A percentile compares a stretch with the other conserved stretches of the same genome.
Evolutionary conservation across 2,329 filamentous ascomycete species (phyloP).

Genomic region (Diaporthe caulivora): DNA sequence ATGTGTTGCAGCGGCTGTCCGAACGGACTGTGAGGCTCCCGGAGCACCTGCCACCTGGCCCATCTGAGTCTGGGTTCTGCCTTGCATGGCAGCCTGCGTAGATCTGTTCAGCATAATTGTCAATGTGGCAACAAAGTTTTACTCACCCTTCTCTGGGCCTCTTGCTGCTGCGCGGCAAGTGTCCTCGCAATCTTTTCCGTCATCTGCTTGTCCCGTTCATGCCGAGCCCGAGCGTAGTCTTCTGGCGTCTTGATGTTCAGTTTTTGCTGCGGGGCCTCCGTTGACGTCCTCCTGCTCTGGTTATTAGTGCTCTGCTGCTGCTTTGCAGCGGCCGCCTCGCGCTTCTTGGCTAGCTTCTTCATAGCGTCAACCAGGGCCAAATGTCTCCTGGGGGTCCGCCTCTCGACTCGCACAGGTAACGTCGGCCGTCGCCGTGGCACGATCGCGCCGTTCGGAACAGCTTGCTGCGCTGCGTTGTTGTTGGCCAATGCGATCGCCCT

Average conservation of each 20-base stretch:
- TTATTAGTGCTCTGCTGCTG: conserved; percentile 84
- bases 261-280: conserved; percentile 68
- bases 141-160: conserved; percentile 68
- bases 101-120: conserved; percentile 47
- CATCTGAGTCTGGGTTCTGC: conserved; percentile 59
- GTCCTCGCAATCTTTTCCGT: conserved; percentile 68
- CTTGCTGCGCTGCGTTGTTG: conserved; percentile 57
- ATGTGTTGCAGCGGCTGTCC: conserved; percentile 49
- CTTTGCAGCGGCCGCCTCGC: conserved; percentile 87
- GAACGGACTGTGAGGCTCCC: conserved; percentile 50
- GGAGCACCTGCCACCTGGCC: conserved; percentile 60
- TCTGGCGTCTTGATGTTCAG: conserved; percentile 80
- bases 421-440: conserved; percentile 77
- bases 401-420: conserved; percentile 85
- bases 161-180: conserved; percentile 66
- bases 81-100: conserved; percentile 54
- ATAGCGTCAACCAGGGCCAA: conserved; percentile 92
- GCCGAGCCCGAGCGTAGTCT: conserved; percentile 90
- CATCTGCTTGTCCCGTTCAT: conserved; percentile 82
- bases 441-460: conserved; percentile 54
- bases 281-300: conserved; percentile 84
- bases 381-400: conserved; percentile 87
- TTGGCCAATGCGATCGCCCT: conserved; percentile 66
- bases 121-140: conserved; percentile 44
- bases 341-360: conserved; percentile 94